These are phyloP conservation scores for Tylopilus sp. DNA, from an alignment of 768 basidiomycete species.

Conservation along the genomic window DNA sequence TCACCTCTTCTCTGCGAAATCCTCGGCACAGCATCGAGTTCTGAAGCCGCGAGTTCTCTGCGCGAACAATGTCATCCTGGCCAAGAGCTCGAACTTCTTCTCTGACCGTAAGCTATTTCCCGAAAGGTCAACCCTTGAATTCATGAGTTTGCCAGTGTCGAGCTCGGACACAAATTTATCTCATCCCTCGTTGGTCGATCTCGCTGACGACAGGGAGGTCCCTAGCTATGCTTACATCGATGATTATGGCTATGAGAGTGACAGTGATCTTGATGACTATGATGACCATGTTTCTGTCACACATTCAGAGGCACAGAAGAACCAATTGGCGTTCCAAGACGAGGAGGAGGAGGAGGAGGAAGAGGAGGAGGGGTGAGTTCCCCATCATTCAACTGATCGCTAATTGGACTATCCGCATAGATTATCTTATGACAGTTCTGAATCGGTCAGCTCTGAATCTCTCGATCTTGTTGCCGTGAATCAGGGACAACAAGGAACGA, in stretches of 20 bases:
- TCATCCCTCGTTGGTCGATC: slow-evolving; percentile 10
- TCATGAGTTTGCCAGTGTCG: slow-evolving; percentile 9
- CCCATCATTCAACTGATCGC: neutral
- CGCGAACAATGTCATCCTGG: slow-evolving; percentile 27
- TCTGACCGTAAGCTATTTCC: slow-evolving; percentile 16
- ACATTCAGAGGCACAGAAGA: neutral
- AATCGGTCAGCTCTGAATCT: slow-evolving; percentile 17
- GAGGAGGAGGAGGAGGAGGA: too few relatives aligned
- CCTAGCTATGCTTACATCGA: slow-evolving; percentile 5
- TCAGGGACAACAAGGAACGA: slow-evolving; percentile 2
- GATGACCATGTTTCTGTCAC: neutral
- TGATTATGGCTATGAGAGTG: slow-evolving; percentile 32
- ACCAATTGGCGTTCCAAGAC: too few relatives aligned
- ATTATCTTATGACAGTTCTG: slow-evolving; percentile 11
- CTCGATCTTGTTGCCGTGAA: slow-evolving; percentile 22
- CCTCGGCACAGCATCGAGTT: slow-evolving; percentile 4
- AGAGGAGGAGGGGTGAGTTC: slow-evolving; percentile 6
- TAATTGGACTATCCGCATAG: neutral
- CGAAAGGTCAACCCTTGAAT: neutral
- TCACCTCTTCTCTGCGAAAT: slow-evolving; percentile 26
- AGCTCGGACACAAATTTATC: slow-evolving; percentile 2
- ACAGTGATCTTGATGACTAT: slow-evolving; percentile 36
- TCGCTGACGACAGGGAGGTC: slow-evolving; percentile 9
- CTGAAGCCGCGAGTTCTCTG: slow-evolving; percentile 22
- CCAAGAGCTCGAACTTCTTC: slow-evolving; percentile 27